Evolutionary conservation across 495 filamentous ascomycete species (phyloP).

Genomic region (Parathielavia appendiculata): DNA sequence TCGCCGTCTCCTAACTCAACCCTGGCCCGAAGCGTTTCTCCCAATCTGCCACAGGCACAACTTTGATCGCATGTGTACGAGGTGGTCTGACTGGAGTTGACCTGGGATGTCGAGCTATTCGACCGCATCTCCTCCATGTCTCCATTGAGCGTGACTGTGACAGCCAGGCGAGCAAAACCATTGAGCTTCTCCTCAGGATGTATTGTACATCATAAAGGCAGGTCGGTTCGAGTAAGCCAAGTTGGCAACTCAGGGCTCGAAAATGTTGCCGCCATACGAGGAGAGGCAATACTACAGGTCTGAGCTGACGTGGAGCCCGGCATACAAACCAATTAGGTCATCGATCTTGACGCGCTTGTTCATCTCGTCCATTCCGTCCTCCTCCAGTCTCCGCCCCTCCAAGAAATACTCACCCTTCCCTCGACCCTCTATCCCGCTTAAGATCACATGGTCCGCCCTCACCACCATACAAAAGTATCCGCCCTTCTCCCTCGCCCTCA

Average conservation of each 20-base stretch:
- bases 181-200: too few species aligned
- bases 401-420: background rate
- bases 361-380: background rate
- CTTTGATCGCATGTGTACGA: conserved; percentile 14
- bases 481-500: background rate
- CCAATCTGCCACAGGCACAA: conserved; percentile 10
- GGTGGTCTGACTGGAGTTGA: conserved; percentile 14
- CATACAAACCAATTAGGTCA: background rate
- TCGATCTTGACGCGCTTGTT: background rate
- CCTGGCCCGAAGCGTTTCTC: conserved; percentile 9
- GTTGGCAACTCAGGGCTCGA: too few species aligned
- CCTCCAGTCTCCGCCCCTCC: background rate
- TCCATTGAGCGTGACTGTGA: too few species aligned
- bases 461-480: background rate
- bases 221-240: background rate
- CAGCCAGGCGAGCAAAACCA: too few species aligned
- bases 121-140: background rate
- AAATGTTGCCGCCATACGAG: background rate
- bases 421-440: background rate
- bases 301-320: background rate
- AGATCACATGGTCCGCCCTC: background rate
- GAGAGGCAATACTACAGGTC: background rate
- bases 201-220: too few species aligned
- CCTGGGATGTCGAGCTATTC: background rate
- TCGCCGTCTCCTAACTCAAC: conserved; percentile 15